Base-by-base conservation (phyloP, 1,284 basidiomycete genomes). In the Fereydounia khargensis region DNA sequence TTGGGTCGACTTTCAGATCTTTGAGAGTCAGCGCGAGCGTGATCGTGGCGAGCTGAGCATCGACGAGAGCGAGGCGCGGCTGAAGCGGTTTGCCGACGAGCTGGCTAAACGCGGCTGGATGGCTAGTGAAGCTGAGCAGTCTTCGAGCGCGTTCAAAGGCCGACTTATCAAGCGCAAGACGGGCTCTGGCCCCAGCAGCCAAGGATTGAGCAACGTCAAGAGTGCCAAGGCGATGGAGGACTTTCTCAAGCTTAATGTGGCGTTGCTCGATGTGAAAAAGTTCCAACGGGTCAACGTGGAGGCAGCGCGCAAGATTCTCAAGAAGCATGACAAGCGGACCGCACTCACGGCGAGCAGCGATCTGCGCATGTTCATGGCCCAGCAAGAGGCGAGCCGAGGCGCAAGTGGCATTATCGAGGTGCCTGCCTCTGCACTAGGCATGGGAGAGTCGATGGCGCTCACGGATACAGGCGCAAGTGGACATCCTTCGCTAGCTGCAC, bases 241-340 rank as follows among this genome's bases (percentile, higher is more conserved):
- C 30, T 96, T 97, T 73, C 75, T 95, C 61, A 80, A 84, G 46
- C 79, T 95, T 50, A 96, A 94, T 71, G 71, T 86, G 35, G 84
- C 87, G 40, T 82, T 96, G 39, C 77, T 96, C 38, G 85, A 92
- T 68, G 78, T 95, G 36, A 91, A 91, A 76, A 88, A 89, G 43
- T 73, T 73, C 70, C 87, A 92, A 74, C 78, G 83, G 25, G 89
- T 89, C 7, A 96, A 91, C 63, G 82, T 87, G 6, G 90, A 95
- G 75, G 92, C 91, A 0, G 77, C 77, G 16, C 55, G 78, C n/a
- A 79, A 79, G 68, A 78, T 79, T 27, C 82, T 95, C 52, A 95
- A 96, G 80, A 96, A 96, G 75, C 92, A 95, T 73, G 83, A 88
- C 21, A 96, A 95, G 76, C 84, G 89, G 4, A 90, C 88, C 0